Evolutionary conservation across 2,329 filamentous ascomycete genomes (phyloP).

Genomic region (Huntiella moniliformis): DNA sequence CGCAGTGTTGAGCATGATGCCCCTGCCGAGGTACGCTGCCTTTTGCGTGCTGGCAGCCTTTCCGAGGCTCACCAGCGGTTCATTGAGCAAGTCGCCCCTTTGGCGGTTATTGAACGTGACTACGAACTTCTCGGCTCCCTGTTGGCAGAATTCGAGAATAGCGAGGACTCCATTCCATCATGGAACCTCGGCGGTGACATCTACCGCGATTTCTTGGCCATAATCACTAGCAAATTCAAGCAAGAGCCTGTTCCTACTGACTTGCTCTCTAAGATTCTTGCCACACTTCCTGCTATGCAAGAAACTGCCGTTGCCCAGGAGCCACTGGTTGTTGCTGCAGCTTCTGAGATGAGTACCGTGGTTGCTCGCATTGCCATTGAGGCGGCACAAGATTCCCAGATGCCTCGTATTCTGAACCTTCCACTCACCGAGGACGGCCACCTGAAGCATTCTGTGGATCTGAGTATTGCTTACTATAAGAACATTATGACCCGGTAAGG

Average conservation of each 20-base stretch:
- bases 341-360: slow-evolving; percentile 63
- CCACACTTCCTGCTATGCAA: slow-evolving; percentile 36
- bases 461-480: slow-evolving; percentile 51
- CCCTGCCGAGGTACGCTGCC: slow-evolving; percentile 53
- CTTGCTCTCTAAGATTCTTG: slow-evolving; percentile 37
- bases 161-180: slow-evolving; percentile 41
- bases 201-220: slow-evolving; percentile 43
- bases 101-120: slow-evolving; percentile 64
- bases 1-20: slow-evolving; percentile 53
- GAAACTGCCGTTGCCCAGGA: slow-evolving; percentile 22
- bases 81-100: slow-evolving; percentile 60
- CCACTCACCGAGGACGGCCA: slow-evolving; percentile 57
- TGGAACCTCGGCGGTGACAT: slow-evolving; percentile 70
- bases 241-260: slow-evolving; percentile 24
- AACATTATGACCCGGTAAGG: slow-evolving; percentile 33
- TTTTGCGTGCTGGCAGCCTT: slow-evolving; percentile 59
- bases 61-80: slow-evolving; percentile 73
- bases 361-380: slow-evolving; percentile 48
- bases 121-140: slow-evolving; percentile 50
- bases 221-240: slow-evolving; percentile 26
- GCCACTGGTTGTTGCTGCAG: slow-evolving; percentile 45
- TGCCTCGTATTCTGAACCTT: slow-evolving; percentile 31
- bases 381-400: slow-evolving; percentile 23
- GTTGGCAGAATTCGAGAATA: slow-evolving; percentile 51
- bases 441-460: slow-evolving; percentile 48